These are phyloP conservation scores for Phytophthora cactorum DNA, from an alignment of 352 stramenopile genomes.

Conservation along the genomic window DNA sequence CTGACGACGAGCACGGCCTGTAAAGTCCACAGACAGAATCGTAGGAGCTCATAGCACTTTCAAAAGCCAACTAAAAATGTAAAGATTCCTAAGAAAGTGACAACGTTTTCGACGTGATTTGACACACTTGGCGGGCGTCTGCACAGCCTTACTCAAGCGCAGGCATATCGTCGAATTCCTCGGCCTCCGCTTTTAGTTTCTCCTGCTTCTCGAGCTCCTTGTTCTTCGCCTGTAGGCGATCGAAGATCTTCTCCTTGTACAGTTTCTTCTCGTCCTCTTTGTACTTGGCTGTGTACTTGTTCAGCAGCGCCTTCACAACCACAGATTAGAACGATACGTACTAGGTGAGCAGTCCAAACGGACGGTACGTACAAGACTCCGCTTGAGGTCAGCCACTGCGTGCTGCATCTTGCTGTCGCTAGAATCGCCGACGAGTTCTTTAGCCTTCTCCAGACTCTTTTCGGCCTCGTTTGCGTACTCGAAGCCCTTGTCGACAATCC, in stretches of 20 bases:
- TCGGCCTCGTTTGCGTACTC: slow-evolving; percentile 76
- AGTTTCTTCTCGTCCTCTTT: slow-evolving; percentile 89
- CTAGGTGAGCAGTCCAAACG: background rate
- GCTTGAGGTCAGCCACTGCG: slow-evolving; percentile 72
- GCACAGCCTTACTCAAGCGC: slow-evolving; percentile 60
- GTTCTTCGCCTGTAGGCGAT: slow-evolving; percentile 85
- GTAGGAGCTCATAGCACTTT: slow-evolving; percentile 27
- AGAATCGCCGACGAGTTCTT: slow-evolving; percentile 44
- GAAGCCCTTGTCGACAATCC: slow-evolving; percentile 87
- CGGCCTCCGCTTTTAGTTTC: slow-evolving; percentile 61
- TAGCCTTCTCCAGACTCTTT: slow-evolving; percentile 71
- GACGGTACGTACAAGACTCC: slow-evolving; percentile 47
- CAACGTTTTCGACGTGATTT: slow-evolving; percentile 11
- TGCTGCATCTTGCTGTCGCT: slow-evolving; percentile 63
- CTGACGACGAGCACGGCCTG: slow-evolving; percentile 89
- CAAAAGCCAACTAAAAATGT: slow-evolving; percentile 16
- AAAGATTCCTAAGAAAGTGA: slow-evolving; percentile 25
- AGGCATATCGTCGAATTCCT: slow-evolving; percentile 88
- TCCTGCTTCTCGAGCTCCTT: slow-evolving; percentile 74
- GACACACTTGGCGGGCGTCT: slow-evolving; percentile 22
- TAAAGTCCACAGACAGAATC: slow-evolving; percentile 15
- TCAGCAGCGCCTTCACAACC: slow-evolving; percentile 45
- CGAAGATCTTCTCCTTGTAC: slow-evolving; percentile 91
- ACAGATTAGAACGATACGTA: background rate
- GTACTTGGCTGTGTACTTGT: slow-evolving; percentile 71